Evolutionary conservation across 768 basidiomycete genomes (phyloP), one percentile per base, ranked within the genome.

Genomic region (Termitomyces sp.): DNA sequence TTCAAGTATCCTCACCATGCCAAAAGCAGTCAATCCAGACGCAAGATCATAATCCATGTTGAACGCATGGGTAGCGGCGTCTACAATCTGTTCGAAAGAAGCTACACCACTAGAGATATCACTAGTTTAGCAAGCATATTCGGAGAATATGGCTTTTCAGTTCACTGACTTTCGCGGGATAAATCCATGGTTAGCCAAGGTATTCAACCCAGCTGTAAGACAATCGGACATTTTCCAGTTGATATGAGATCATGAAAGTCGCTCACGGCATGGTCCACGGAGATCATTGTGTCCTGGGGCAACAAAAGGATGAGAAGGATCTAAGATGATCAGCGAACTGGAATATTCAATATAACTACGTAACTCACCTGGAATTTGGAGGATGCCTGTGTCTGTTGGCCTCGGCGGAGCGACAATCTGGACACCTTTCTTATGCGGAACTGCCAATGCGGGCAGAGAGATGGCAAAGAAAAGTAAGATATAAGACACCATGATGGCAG

Each of bases 41-140:
- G 52, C 58, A 40, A 62, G 58, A 49, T 59, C 55, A n/a, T 59
- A 62, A 50, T 62, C 62, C 62, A 62, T 59, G 37, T 59, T 62
- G 34, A 57, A 59, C 1, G 32, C 58, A n/a, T 56, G 52, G 5
- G 52, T 57, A 10, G 47, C 18, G 6, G 58, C 62, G 8, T 39
- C 47, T 5, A 62, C 62, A 18, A 62, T 62, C 36, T 62, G 51
- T 20, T 57, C 62, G 27, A 59, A 62, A 13, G 58, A 57, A 30
- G 62, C 62, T 24, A 62, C 44, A 20, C 62, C 62, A 45, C 62
- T 62, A 27, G 24, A 34, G 7, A 22, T 14, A 10, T 26, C 36
- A 58, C 30, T 8, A 14, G 12, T 22, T 53, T 20, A 53, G 34
- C 12, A 43, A 24, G 6, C 14, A 22, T n/a, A 27, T n/a, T 1